These are phyloP conservation scores for Plasmodium berghei DNA, from an alignment of 169 alveolate species.

Conservation along the genomic window DNA sequence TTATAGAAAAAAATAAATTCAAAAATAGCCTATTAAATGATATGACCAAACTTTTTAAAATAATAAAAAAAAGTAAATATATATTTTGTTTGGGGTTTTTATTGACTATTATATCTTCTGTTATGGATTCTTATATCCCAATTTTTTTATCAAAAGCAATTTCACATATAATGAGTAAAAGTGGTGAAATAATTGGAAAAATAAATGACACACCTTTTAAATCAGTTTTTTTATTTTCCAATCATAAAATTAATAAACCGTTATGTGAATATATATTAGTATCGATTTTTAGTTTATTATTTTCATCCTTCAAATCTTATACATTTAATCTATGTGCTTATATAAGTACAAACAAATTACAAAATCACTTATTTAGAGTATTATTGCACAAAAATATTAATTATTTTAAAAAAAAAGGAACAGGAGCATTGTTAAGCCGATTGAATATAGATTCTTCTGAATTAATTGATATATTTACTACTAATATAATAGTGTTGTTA, in stretches of 20 bases:
- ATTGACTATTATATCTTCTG: constrained; percentile 52
- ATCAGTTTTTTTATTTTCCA: constrained; percentile 1
- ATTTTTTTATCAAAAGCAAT: constrained; percentile 56
- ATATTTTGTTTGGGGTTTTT: constrained; percentile 40
- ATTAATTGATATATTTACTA: constrained; percentile 66
- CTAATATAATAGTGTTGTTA: constrained; percentile 44
- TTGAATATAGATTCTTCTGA: constrained; percentile 55
- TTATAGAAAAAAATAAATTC: constrained; percentile 16
- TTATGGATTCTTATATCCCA: constrained; percentile 70
- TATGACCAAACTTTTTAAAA: constrained; percentile 36
- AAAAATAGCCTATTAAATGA: constrained; percentile 46
- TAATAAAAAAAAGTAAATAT: constrained; percentile 35
- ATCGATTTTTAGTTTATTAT: constrained; percentile 36
- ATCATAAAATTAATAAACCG: constrained; percentile 18
- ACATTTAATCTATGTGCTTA: constrained; percentile 68
- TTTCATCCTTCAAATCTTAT: constrained; percentile 47
- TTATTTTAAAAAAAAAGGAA: constrained; percentile 59
- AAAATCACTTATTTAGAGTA: constrained; percentile 41
- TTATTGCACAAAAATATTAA: constrained; percentile 36
- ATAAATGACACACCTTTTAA: constrained; percentile 12
- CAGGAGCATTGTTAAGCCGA: constrained; percentile 67
- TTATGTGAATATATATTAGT: constrained; percentile 30
- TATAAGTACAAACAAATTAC: constrained; percentile 60
- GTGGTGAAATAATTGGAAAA: neutral
- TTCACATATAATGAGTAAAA: constrained; percentile 45